A percentile compares a stretch with the other conserved stretches of the same genome.
Evolutionary conservation across 129 eudicot species (phyloP).

Genomic region (Dittrichia graveolens): DNA sequence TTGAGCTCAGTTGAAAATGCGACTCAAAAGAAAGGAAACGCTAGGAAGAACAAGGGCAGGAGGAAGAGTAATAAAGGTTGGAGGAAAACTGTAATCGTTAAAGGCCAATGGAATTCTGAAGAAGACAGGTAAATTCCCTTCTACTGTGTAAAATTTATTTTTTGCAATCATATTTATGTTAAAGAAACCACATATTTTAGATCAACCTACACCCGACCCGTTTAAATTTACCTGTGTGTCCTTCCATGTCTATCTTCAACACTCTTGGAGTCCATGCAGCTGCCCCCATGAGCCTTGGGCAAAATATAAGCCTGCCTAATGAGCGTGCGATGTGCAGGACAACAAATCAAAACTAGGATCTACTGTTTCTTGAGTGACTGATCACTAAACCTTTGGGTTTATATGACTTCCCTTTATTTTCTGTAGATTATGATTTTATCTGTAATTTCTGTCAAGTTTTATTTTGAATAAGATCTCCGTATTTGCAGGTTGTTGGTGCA

Average conservation of each 20-base stretch:
- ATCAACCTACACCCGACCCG: too few relatives aligned
- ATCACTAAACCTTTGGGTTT: not conserved
- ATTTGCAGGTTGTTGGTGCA: slow-evolving; percentile 47
- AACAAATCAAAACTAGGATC: too few relatives aligned
- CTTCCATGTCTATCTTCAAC: too few relatives aligned
- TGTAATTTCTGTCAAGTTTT: not conserved
- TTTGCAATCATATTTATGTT: too few relatives aligned
- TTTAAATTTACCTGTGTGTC: too few relatives aligned
- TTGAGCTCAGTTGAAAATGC: slow-evolving; percentile 11
- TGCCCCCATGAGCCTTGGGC: too few relatives aligned
- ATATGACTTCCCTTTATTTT: not conserved
- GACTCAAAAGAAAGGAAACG: slow-evolving; percentile 21
- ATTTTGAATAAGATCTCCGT: not conserved
- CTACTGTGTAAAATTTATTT: too few relatives aligned
- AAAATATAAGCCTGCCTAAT: too few relatives aligned
- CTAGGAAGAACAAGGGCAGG: slow-evolving; percentile 11
- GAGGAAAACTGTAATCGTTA: slow-evolving; percentile 31
- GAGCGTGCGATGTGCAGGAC: too few relatives aligned
- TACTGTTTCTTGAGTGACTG: too few relatives aligned
- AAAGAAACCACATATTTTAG: too few relatives aligned
- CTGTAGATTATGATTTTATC: not conserved
- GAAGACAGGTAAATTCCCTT: slow-evolving; percentile 56
- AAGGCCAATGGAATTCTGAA: slow-evolving; percentile 61
- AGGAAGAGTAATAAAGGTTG: slow-evolving; percentile 23
- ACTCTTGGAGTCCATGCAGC: too few relatives aligned